Conservation (phyloP, 805 yeast genomes). For the Vanderwaltozyma yarrowii region DNA sequence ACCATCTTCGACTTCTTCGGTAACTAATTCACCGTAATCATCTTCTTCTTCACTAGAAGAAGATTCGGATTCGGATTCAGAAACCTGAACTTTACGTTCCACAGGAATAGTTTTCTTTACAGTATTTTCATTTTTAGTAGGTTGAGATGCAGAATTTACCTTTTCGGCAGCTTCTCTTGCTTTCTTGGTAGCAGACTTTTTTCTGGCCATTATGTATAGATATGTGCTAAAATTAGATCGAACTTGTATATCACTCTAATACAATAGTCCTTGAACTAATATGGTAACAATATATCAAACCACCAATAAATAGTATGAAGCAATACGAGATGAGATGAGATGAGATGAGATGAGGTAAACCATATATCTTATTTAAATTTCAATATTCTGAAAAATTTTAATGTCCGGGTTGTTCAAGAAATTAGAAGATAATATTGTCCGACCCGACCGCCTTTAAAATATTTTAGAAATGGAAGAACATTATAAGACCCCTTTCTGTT, state of each 20-base stretch:
- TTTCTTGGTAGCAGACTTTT: constrained; percentile 72
- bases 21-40: constrained; percentile 78
- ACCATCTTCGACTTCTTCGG: constrained; percentile 77
- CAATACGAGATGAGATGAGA: constrained; percentile 2
- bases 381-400: constrained; percentile 1
- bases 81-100: neutral
- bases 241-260: too few species aligned
- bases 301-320: too few species aligned
- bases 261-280: too few species aligned
- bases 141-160: constrained; percentile 3
- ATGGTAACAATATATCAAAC: too few species aligned
- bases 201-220: constrained; percentile 54
- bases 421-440: too few species aligned
- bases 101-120: constrained; percentile 4
- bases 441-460: too few species aligned
- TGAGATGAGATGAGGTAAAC: too few species aligned
- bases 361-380: neutral
- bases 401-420: neutral
- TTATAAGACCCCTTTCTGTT: too few species aligned
- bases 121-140: constrained; percentile 4
- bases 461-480: too few species aligned
- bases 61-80: constrained; percentile 31
- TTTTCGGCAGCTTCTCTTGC: constrained; percentile 40
- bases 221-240: too few species aligned
- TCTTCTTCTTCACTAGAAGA: constrained; percentile 59